Base-by-base conservation (phyloP, 352 stramenopile species). In the Plasmopara muralis region DNA sequence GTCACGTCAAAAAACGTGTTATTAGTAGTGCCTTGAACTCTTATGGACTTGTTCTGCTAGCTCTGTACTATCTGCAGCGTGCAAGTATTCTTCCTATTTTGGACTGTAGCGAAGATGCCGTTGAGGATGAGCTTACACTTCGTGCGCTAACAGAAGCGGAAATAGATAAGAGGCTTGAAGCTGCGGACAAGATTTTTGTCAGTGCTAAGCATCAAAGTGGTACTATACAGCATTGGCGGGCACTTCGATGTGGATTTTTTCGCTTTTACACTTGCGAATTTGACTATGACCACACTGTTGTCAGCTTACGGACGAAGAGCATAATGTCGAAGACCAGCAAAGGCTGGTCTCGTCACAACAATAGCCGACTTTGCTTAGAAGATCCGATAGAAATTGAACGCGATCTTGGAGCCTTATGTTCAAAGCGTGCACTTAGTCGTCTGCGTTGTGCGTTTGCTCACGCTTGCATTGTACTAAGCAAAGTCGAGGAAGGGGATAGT, bases 231-330 rank as follows among this genome's bases (percentile, higher is more conserved):
- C 48, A 54, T 44, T 75, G 59, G 57, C 63, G 62, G 53, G 53
- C 55, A 18, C 64, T 87, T 39, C 55, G 87, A 1, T 33, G 70
- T 20, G 67, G 67, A 10, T 93, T 93, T 51, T 91, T 93, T 50
- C 47, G 55, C 33, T 93, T 88, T 50, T 93, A 85, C 53, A 64
- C 73, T 35, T 74, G 67, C 20, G 68, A 83, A 15, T 91, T 93
- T 51, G 71, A 89, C 48, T 90, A 75, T 45, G 68, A 83, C 42
- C 51, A 76, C 42, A 53, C 62, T 14, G 70, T 93, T 15, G 72
- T 89, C 29, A 79, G 67, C 53, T 43, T 93, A n/a, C 78, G 80
- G 9, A 49, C 47, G 13, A 39, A 14, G 14, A 47, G 58, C 0
- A 9, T 55, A 9, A 30, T 77, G 37, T 67, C 47, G 31, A 87